Conservation (phyloP, 805 yeast species). For the Starmerella tilneyi region DNA sequence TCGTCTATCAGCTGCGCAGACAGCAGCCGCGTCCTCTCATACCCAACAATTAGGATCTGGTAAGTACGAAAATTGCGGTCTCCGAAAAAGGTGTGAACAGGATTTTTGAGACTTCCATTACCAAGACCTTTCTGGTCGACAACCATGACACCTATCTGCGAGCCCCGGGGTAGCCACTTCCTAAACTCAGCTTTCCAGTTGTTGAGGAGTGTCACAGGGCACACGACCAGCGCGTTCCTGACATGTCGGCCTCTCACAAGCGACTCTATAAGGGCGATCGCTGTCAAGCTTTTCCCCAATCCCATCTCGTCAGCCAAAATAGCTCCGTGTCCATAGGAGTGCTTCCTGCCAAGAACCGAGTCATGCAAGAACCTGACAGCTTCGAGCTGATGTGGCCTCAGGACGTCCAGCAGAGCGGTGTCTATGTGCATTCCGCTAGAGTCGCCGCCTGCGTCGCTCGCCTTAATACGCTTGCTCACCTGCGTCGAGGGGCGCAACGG, state of each 20-base stretch:
- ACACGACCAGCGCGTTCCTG: constrained; percentile 62
- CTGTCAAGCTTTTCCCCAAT: constrained; percentile 76
- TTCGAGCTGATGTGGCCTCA: constrained; percentile 80
- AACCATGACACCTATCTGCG: constrained; percentile 56
- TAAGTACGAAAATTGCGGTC: constrained; percentile 55
- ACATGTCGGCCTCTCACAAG: constrained; percentile 40
- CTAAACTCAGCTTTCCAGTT: constrained; percentile 84
- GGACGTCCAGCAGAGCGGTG: constrained; percentile 7
- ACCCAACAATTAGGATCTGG: constrained; percentile 77
- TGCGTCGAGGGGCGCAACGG: not conserved
- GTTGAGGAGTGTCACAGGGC: constrained; percentile 80
- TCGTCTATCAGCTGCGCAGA: not conserved
- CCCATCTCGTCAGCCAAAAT: constrained; percentile 97
- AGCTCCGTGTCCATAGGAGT: constrained; percentile 51
- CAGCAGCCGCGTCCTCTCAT: constrained; percentile 62
- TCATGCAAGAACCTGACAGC: constrained; percentile 76
- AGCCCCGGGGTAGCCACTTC: constrained; percentile 61
- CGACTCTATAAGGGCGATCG: constrained; percentile 79
- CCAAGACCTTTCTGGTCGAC: constrained; percentile 35
- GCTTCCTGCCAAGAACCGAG: constrained; percentile 63
- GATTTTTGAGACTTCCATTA: constrained; percentile 16
- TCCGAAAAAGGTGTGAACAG: constrained; percentile 34
- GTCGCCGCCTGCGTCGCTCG: not conserved
- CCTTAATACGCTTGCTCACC: not conserved
- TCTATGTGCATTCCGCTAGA: not conserved